Evolutionary conservation across 495 filamentous ascomycete species (phyloP), one percentile per base, ranked within the genome.

Genomic region (Annulohypoxylon maeteangense): DNA sequence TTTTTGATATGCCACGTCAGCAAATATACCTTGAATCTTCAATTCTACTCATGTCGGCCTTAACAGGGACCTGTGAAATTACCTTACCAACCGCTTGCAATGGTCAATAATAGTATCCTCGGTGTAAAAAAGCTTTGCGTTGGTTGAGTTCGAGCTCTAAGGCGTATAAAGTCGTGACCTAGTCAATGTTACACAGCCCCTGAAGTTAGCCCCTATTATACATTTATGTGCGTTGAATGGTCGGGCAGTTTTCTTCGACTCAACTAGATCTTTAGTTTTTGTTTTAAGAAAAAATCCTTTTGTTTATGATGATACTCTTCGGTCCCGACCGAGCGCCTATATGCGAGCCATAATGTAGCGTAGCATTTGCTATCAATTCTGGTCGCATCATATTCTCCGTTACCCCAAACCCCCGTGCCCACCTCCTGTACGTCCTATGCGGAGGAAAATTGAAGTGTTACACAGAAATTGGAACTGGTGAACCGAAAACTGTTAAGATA

Each of bases 381-480:
- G 22, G 53, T 61, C 42, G 40, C 57, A 48, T 22, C 47, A 44
- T 63, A 29, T 44, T 27, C 29, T 54, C 31, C 34, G 44, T 20
- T 40, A 18, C 34, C 23, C 29, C 25, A n/a, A 54, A 48, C 7
- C 7, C 29, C 53, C 31, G 51, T 55, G 42, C 40, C 51, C 8
- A 12, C 16, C 18, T 12, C 53, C 18, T 57, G 29, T 38, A 27
- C 18, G n/a, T 12, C 53, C 18, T 57, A 20, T 38, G 42, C 18
- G n/a, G 38, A 29, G 18, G 42, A 47, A 47, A 11, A 45, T 48
- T 22, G 11, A 27, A 18, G 25, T 44, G 62, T 51, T 67, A 67
- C 45, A 60, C 44, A 45, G 42, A 11, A 8, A 7, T 31, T 23
- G 14, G 14, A 32, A 44, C 47, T 53, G 32, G 29, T 8, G 4